Evolutionary conservation across 2,329 filamentous ascomycete genomes (phyloP), one percentile per base, ranked within the genome.

Genomic region (Zalaria obscura): DNA sequence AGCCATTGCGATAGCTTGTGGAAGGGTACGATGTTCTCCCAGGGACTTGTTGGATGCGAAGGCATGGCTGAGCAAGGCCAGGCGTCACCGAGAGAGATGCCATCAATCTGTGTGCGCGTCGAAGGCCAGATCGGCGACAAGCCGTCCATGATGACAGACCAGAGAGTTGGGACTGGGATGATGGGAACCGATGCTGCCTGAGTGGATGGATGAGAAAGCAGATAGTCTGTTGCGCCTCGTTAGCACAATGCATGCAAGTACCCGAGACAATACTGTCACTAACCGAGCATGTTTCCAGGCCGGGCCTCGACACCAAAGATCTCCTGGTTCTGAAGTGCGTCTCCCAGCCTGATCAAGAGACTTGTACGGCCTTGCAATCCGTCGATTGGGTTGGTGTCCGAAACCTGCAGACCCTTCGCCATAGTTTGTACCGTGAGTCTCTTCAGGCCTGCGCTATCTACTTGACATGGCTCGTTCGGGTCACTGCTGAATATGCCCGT

Each of bases 1-100:
- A 95, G 78, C 88, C 88, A 95, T 61, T 94, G 87, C 0, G 87
- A 93, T 31, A 93, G 73, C 64, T 93, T 94, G 68, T 95, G 88
- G 66, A 94, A 93, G 0, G 87, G 87, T 7, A 89, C 75, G 52
- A 93, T 89, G 50, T 72, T 80, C 57, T 89, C 83, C 81, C 82
- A 86, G 1, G 77, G 71, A 49, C 78, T 68, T 5, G 73, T 73
- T 50, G 79, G 70, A 59, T 81, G 77, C 18, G 69, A 74, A n/a
- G 87, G 86, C 76, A 96, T 85, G 28, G 79, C 76, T 7, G 75
- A 78, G 63, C 88, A 94, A 0, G 81, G 83, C 91, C 91, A 98
- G 25, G 91, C 89, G 57, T 98, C 91, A 42, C 91, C 91, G 10
- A 98, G 76, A 0, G 87, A 78, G 27, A 84, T 72, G 2, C 87